A percentile compares a stretch with the other conserved stretches of the same genome.
phyloP scores from a whole-genome alignment of 2,329 filamentous ascomycete genomes.

The Rutstroemia sp. region DNA sequence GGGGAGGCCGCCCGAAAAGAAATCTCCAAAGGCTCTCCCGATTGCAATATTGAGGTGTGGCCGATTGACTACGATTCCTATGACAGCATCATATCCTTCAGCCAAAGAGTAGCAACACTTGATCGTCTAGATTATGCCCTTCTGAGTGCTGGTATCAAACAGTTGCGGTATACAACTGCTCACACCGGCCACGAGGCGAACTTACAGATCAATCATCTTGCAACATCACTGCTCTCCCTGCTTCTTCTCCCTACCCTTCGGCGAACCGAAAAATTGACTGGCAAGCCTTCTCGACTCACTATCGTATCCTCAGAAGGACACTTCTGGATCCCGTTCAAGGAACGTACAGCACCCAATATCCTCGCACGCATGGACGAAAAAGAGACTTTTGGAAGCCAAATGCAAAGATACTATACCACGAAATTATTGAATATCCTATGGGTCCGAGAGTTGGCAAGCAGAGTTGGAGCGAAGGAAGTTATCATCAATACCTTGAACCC shows the following conservation, averaged over 20 bases:
- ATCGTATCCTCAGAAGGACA: conserved; percentile 4
- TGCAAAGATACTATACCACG: neutral
- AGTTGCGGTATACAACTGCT: neutral
- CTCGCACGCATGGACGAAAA: conserved; percentile 4
- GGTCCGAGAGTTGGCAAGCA: neutral
- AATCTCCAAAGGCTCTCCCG: neutral
- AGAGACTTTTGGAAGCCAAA: neutral
- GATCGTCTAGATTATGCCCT: neutral
- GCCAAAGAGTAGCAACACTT: neutral
- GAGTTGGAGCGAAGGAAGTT: neutral
- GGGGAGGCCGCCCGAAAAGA: conserved; percentile 18
- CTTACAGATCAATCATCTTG: conserved; percentile 1
- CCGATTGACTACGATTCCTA: conserved; percentile 1
- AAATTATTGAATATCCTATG: neutral
- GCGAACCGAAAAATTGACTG: neutral
- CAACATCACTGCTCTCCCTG: conserved; percentile 1
- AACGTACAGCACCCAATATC: neutral
- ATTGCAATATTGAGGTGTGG: conserved; percentile 27
- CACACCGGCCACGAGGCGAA: neutral
- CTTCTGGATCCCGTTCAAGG: conserved; percentile 4
- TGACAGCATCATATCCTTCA: conserved; percentile 3
- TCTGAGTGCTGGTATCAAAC: conserved; percentile 2
- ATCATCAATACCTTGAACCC: neutral
- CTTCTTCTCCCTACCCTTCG: no score
- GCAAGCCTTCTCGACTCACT: neutral